phyloP scores from a whole-genome alignment of 306 rosid species.

The Macrotyloma uniflorum region DNA sequence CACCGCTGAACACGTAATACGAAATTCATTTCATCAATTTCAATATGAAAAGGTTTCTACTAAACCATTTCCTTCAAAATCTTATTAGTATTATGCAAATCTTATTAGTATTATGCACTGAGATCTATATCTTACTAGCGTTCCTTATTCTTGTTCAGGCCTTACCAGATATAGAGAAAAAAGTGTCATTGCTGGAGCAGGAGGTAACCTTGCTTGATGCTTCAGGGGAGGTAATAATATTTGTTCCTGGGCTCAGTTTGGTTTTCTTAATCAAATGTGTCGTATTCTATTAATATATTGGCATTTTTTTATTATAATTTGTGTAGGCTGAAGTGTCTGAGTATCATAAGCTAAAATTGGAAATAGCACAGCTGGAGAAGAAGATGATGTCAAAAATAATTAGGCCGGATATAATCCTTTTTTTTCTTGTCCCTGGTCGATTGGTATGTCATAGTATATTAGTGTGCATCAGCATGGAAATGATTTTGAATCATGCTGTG shows the following conservation, averaged over 20 bases:
- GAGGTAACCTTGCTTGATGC: conserved; percentile 90
- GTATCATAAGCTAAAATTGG: conserved; percentile 86
- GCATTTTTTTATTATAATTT: conserved; percentile 7
- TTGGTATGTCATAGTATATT: conserved; percentile 60
- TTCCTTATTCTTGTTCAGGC: conserved; percentile 55
- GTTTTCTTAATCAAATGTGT: conserved; percentile 32
- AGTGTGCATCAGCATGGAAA: background rate
- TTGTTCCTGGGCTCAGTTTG: conserved; percentile 5
- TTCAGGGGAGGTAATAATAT: conserved; percentile 76
- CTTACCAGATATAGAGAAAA: conserved; percentile 87
- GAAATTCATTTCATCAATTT: conserved; percentile 94
- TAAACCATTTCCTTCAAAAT: conserved; percentile 30
- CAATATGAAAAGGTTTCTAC: conserved; percentile 90
- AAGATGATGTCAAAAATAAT: conserved; percentile 88
- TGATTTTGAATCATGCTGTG: background rate
- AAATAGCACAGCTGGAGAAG: conserved; percentile 82
- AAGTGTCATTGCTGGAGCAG: conserved; percentile 78
- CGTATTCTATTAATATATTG: background rate
- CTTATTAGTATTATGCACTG: conserved; percentile 23
- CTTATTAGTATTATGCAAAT: conserved; percentile 25
- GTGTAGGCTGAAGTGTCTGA: conserved; percentile 88
- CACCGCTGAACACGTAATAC: conserved; percentile 93
- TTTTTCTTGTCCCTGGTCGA: conserved; percentile 94
- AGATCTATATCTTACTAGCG: conserved; percentile 21
- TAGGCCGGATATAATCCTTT: conserved; percentile 89